These are phyloP conservation scores for Tetrahymena elliotti DNA, from an alignment of 73 alveolate genomes.

Conservation along the genomic window DNA sequence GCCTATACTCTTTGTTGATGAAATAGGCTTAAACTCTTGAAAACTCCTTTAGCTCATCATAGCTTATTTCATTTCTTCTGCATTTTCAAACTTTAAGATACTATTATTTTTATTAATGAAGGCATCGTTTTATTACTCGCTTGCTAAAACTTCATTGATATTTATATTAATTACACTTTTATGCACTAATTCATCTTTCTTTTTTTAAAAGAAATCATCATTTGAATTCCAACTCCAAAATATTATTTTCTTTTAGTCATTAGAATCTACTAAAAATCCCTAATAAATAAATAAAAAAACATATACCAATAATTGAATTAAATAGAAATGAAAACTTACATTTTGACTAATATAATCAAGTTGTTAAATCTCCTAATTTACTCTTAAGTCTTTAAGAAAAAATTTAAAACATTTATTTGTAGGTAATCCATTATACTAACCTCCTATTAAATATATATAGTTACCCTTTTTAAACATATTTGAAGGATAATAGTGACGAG, in stretches of 20 bases:
- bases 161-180: neutral
- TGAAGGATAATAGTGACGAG: neutral
- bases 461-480: neutral
- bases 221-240: neutral
- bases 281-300: neutral
- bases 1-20: neutral
- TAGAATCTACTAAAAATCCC: neutral
- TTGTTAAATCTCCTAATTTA: neutral
- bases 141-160: neutral
- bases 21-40: neutral
- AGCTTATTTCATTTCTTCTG: neutral
- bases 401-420: neutral
- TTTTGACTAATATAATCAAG: neutral
- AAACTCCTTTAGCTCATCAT: neutral
- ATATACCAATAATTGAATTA: neutral
- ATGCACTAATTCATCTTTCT: neutral
- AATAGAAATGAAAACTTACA: neutral
- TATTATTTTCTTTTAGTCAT: neutral
- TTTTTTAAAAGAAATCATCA: neutral
- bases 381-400: neutral
- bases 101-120: neutral
- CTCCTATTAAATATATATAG: neutral
- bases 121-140: neutral
- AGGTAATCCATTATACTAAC: neutral
- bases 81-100: neutral